Conservation (phyloP, 1,284 basidiomycete species). For the Trichosporon coremiiforme region DNA sequence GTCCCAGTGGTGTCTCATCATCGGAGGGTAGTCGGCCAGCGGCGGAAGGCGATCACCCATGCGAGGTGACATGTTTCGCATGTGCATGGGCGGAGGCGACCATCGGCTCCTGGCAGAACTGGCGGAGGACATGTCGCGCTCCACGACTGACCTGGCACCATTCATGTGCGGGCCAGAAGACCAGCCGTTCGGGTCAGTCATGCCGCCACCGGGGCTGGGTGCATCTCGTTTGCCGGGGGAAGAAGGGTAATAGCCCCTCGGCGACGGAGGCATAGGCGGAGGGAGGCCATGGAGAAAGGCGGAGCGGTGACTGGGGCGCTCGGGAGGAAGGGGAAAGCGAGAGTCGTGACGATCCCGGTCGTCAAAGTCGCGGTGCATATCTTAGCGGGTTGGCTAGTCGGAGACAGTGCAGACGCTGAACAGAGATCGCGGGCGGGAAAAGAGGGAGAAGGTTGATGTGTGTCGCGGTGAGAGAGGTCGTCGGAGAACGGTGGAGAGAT, state of each 20-base stretch:
- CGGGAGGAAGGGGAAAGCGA: constrained; percentile 20
- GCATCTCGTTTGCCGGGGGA: constrained; percentile 29
- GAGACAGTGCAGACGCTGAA: not conserved
- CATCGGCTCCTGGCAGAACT: constrained; percentile 17
- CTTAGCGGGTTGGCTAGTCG: not conserved
- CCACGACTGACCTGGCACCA: constrained; percentile 19
- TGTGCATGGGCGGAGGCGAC: constrained; percentile 26
- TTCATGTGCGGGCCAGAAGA: not conserved
- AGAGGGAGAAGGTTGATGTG: not conserved
- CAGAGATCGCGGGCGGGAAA: not conserved
- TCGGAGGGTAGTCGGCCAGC: constrained; percentile 28
- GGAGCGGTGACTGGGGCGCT: constrained; percentile 18
- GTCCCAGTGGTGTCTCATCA: constrained; percentile 14
- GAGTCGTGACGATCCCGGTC: constrained; percentile 26
- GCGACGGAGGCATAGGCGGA: constrained; percentile 25
- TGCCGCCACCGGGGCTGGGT: constrained; percentile 23
- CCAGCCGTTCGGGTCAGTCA: constrained; percentile 36
- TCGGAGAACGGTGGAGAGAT: not conserved
- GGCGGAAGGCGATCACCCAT: constrained; percentile 32
- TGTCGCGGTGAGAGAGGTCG: not conserved
- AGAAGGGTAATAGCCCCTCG: constrained; percentile 27
- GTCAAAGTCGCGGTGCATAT: constrained; percentile 23
- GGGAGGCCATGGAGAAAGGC: constrained; percentile 34
- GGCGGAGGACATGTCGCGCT: constrained; percentile 25
- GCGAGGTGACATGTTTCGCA: constrained; percentile 22